Conservation (phyloP, 306 rosid genomes). For the Quercus mongolica region DNA sequence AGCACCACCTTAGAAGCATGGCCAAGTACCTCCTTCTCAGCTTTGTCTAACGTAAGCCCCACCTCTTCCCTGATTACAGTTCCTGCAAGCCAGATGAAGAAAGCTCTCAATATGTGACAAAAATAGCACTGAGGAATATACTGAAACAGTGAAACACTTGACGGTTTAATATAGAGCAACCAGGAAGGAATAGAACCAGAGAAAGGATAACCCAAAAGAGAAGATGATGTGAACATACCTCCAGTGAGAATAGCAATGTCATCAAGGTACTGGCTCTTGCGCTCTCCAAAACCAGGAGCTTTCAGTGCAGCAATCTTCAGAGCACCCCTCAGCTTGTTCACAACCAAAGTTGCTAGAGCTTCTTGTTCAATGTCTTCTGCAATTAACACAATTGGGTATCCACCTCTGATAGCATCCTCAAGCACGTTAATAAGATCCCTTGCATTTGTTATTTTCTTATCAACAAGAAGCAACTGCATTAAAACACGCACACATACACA, state of each 20-base stretch:
- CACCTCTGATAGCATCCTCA: slow-evolving; percentile 93
- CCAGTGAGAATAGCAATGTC: slow-evolving; percentile 95
- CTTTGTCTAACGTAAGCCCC: slow-evolving; percentile 88
- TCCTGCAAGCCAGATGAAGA: slow-evolving; percentile 40
- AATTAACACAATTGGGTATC: slow-evolving; percentile 75
- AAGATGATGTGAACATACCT: slow-evolving; percentile 40
- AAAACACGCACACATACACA: neutral
- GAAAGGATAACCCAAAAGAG: neutral
- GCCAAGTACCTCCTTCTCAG: slow-evolving; percentile 90
- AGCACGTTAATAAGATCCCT: slow-evolving; percentile 85
- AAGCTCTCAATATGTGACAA: neutral
- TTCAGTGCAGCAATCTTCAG: slow-evolving; percentile 96
- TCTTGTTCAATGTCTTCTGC: slow-evolving; percentile 99
- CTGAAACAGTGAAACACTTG: neutral
- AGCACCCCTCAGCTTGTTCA: slow-evolving; percentile 94
- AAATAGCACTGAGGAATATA: neutral
- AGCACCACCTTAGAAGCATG: slow-evolving; percentile 95
- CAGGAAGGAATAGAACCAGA: neutral
- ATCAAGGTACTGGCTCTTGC: slow-evolving; percentile 99
- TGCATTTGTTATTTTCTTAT: slow-evolving; percentile 89
- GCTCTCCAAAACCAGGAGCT: slow-evolving; percentile 99
- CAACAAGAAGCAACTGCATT: slow-evolving; percentile 94
- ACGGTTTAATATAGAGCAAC: neutral
- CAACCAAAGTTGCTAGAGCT: slow-evolving; percentile 95
- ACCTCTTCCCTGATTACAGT: slow-evolving; percentile 97